Evolutionary conservation across 345 rosid genomes (phyloP), one percentile per base, ranked within the genome.

Genomic region (Garcia nutans): DNA sequence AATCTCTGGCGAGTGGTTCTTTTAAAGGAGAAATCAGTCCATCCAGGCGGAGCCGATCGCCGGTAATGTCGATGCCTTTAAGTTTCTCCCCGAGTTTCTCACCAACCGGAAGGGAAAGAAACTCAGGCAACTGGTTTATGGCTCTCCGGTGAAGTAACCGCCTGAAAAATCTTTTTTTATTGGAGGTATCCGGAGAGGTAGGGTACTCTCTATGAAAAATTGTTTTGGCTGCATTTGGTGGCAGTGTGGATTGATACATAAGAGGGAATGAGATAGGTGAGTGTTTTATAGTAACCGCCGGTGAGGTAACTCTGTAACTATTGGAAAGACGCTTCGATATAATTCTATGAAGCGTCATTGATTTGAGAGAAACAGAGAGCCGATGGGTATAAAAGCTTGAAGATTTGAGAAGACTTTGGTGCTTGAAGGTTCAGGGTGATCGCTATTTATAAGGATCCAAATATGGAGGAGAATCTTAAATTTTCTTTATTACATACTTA

Each of bases 281-380:
- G 50, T 54, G 83, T 13, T 82, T 82, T 19, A 69, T 65, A 8
- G 79, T 52, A 1, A 59, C 77, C 31, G 81, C 58, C 72, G 80
- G 77, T 31, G 86, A 59, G 24, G 71, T 12, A 4, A 65, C 24
- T 75, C 73, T 78, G 82, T 73, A 74, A 59, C 76, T 10, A 83
- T 73, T 55, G 49, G 69, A 60, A 52, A 85, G 64, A 73, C 91
- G 85, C 72, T 84, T 86, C 15, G 83, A 47, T 31, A 89, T 70
- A 0, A 79, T 70, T 73, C 70, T 85, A 0, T 86, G 90, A 67
- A 88, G 85, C 72, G 92, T 90, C 97, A 91, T 90, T 77, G 74
- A 64, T 52, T 2, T 44, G 8, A 24, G 75, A 37, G 72, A 15
- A 67, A 15, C 31, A 28, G 24, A 54, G 24, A 26, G 22, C 42